Percentiles rank a stretch among this genome's conserved stretches.
These are phyloP conservation scores for Drechslerella coelobrocha DNA, from an alignment of 2,329 filamentous ascomycete genomes.

Conservation along the genomic window DNA sequence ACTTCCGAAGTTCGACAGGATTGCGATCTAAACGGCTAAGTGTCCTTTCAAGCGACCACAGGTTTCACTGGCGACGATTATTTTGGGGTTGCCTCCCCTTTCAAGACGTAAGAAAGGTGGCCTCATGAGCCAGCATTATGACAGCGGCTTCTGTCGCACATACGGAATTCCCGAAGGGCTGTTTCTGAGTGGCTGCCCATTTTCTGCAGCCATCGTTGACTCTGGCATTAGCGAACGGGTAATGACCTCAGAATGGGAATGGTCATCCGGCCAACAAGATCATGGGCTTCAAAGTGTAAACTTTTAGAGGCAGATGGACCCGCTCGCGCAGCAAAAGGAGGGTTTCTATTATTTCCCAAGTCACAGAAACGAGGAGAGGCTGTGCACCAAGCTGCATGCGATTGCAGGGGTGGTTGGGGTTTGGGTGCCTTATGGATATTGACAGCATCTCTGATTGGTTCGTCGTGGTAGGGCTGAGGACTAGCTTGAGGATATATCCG, in stretches of 20 bases:
- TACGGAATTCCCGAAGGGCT: conserved; percentile 45
- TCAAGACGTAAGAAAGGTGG: neutral
- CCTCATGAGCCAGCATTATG: conserved; percentile 24
- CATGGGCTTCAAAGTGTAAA: conserved; percentile 10
- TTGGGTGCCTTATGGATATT: conserved; percentile 48
- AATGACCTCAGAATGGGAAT: conserved; percentile 46
- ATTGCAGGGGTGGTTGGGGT: conserved; percentile 42
- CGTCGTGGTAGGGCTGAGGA: conserved; percentile 43
- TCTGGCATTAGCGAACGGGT: conserved; percentile 46
- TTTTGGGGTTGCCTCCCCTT: neutral
- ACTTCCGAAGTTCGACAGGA: conserved; percentile 28
- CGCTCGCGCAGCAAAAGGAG: conserved; percentile 14
- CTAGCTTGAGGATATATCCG: conserved; percentile 11
- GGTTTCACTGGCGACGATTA: neutral
- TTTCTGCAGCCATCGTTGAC: conserved; percentile 3
- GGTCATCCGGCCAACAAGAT: conserved; percentile 21
- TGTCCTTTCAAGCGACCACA: conserved; percentile 16
- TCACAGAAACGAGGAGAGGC: conserved; percentile 44
- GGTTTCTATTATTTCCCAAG: conserved; percentile 47
- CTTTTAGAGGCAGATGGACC: conserved; percentile 9
- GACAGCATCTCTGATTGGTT: conserved; percentile 45
- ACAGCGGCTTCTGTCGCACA: conserved; percentile 43
- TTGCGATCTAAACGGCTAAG: conserved; percentile 18
- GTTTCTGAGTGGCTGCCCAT: neutral
- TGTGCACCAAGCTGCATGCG: conserved; percentile 40